Evolutionary conservation across 2,329 filamentous ascomycete species (phyloP), one percentile per base, ranked within the genome.

Genomic region (Cladosporium sp.): DNA sequence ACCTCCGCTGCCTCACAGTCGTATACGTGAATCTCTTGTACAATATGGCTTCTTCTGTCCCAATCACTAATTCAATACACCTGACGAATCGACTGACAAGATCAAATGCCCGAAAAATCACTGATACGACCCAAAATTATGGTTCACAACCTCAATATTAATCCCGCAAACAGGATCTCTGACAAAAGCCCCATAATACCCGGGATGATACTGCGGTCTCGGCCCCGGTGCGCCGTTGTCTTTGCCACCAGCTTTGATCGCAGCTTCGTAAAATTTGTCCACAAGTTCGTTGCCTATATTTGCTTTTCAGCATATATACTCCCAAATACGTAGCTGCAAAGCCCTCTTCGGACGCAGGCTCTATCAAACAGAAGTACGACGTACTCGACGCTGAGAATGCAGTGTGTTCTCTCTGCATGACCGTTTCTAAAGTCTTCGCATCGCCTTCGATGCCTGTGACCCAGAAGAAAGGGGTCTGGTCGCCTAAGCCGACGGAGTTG

Each of bases 171-270:
- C 39, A 7, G 58, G 58, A 28, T 60, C 58, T 12, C 56, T 34
- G 3, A 60, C 58, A 20, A 58, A 60, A 19, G 58, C 58, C 1
- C 50, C 58, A 52, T 60, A 60, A 22, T 60, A 60, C n/a, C 51
- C 58, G 34, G 55, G 50, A n/a, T 54, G 50, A 19, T 58, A 60
- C 32, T 58, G 32, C 40, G 39, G 40, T 35, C 58, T 49, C 20
- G 45, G 50, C n/a, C 58, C 58, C 1, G 58, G 58, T 7, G 42
- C 50, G 32, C 58, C 58, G 44, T 60, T 60, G n/a, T 60, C 58
- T 49, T 58, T 54, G 12, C 58, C 58, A 1, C 58, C 58, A 0
- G 58, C 58, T 28, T 51, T 56, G 13, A 60, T 45, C 3, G 58
- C 58, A 10, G 50, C 56, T 35, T 52, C 56, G 35, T 60, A 47